Evolutionary conservation across 352 stramenopile genomes (phyloP).

Genomic region (Pythium vanterpoolii): DNA sequence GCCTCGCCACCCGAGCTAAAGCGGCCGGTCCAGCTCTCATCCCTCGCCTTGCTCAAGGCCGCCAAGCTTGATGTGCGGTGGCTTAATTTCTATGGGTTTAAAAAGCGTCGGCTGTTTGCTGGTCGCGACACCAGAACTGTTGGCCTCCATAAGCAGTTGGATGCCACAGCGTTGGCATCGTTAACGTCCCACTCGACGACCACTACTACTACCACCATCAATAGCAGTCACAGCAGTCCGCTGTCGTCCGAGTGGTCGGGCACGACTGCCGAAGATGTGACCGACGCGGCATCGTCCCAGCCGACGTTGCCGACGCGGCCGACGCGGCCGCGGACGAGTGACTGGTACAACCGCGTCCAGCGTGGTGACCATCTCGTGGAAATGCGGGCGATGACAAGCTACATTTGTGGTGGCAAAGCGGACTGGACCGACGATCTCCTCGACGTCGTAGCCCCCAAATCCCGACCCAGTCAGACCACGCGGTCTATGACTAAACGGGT

Average conservation of each 20-base stretch:
- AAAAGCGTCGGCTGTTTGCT: slow-evolving; percentile 65
- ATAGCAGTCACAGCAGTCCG: slow-evolving; percentile 38
- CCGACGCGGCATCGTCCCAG: slow-evolving; percentile 2
- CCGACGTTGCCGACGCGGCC: too few species aligned
- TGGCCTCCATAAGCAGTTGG: background rate
- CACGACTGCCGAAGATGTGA: slow-evolving; percentile 39
- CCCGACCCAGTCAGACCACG: slow-evolving; percentile 19
- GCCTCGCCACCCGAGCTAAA: slow-evolving; percentile 51
- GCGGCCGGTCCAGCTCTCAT: slow-evolving; percentile 58
- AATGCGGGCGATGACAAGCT: slow-evolving; percentile 54
- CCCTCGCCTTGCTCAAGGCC: slow-evolving; percentile 71
- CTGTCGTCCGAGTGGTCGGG: slow-evolving; percentile 43
- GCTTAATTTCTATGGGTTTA: slow-evolving; percentile 59
- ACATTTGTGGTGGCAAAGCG: slow-evolving; percentile 56
- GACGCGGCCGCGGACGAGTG: slow-evolving; percentile 23
- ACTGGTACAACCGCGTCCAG: slow-evolving; percentile 46
- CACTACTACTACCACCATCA: background rate
- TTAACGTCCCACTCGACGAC: slow-evolving; percentile 10
- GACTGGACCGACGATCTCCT: slow-evolving; percentile 55
- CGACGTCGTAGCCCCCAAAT: slow-evolving; percentile 7
- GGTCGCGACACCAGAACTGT: slow-evolving; percentile 25
- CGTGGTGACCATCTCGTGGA: slow-evolving; percentile 43
- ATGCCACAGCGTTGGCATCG: background rate
- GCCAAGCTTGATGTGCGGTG: slow-evolving; percentile 65
- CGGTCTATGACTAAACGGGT: slow-evolving; percentile 37